These are phyloP conservation scores for Citeromyces hawaiiensis DNA, from an alignment of 1,139 yeast genomes.

Conservation along the genomic window DNA sequence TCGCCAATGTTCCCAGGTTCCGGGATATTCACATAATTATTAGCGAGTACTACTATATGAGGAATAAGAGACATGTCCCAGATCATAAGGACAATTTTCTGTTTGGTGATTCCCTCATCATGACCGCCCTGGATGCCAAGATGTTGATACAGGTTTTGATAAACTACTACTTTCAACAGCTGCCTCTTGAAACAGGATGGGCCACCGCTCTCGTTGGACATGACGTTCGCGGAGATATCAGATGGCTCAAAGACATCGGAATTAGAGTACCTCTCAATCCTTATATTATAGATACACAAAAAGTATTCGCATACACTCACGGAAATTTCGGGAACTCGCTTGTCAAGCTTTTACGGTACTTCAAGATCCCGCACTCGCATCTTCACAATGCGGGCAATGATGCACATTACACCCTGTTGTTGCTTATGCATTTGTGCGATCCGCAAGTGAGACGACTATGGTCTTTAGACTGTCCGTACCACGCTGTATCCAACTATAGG, in stretches of 20 bases:
- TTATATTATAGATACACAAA: constrained; percentile 35
- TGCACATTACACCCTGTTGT: constrained; percentile 50
- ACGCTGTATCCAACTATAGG: not conserved
- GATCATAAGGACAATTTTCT: constrained; percentile 44
- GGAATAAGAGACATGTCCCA: constrained; percentile 50
- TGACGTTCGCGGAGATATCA: constrained; percentile 46
- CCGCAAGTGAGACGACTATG: not conserved
- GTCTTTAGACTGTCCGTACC: not conserved
- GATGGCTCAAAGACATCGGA: constrained; percentile 35
- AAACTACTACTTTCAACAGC: constrained; percentile 2
- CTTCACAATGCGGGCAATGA: constrained; percentile 82
- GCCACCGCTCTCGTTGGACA: constrained; percentile 51
- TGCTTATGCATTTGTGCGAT: not conserved
- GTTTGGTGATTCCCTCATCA: constrained; percentile 37
- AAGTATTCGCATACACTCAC: constrained; percentile 23
- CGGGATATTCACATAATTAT: constrained; percentile 44
- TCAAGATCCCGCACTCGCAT: constrained; percentile 46
- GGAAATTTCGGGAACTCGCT: not conserved
- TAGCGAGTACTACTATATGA: constrained; percentile 27
- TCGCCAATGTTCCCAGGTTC: constrained; percentile 12
- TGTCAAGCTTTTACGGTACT: constrained; percentile 4
- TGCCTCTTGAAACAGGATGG: constrained; percentile 6
- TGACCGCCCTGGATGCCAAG: constrained; percentile 15
- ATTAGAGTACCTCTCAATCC: constrained; percentile 27
- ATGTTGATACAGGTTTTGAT: constrained; percentile 15